Percentiles rank a stretch among this genome's conserved stretches.
These are phyloP conservation scores for Pascua sp. DNA, from an alignment of 1,284 basidiomycete genomes.

Conservation along the genomic window DNA sequence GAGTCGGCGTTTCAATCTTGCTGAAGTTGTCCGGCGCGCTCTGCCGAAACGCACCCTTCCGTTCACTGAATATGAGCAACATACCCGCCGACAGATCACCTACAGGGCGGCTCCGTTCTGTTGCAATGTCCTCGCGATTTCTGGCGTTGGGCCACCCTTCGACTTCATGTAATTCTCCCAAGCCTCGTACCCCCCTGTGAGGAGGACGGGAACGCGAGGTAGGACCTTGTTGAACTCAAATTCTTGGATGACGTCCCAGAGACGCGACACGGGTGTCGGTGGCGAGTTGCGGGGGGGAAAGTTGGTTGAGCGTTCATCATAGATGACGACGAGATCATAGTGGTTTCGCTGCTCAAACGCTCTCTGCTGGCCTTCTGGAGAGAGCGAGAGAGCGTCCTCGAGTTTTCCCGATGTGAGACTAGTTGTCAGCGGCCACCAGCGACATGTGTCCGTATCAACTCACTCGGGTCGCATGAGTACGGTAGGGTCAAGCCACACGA, in stretches of 20 bases:
- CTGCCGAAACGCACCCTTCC: too few relatives aligned
- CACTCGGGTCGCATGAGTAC: constrained; percentile 67
- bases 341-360: constrained; percentile 76
- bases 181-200: constrained; percentile 78
- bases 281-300: constrained; percentile 53
- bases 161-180: constrained; percentile 65
- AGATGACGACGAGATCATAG: constrained; percentile 86
- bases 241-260: constrained; percentile 69
- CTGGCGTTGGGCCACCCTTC: too few relatives aligned
- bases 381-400: constrained; percentile 71
- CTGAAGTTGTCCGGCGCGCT: too few relatives aligned
- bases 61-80: too few relatives aligned
- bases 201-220: constrained; percentile 72
- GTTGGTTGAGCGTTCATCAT: constrained; percentile 67
- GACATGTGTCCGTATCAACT: constrained; percentile 41
- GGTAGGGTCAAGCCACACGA: constrained; percentile 81
- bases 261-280: constrained; percentile 58
- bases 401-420: constrained; percentile 66
- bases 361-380: constrained; percentile 65
- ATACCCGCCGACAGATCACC: too few relatives aligned
- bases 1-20: too few relatives aligned
- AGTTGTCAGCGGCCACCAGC: constrained; percentile 1
- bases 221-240: constrained; percentile 68
- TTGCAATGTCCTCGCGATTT: too few relatives aligned
- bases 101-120: too few relatives aligned